Evolutionary conservation across 352 stramenopile genomes (phyloP), one percentile per base, ranked within the genome.

Genomic region (Pythium aristosporum): DNA sequence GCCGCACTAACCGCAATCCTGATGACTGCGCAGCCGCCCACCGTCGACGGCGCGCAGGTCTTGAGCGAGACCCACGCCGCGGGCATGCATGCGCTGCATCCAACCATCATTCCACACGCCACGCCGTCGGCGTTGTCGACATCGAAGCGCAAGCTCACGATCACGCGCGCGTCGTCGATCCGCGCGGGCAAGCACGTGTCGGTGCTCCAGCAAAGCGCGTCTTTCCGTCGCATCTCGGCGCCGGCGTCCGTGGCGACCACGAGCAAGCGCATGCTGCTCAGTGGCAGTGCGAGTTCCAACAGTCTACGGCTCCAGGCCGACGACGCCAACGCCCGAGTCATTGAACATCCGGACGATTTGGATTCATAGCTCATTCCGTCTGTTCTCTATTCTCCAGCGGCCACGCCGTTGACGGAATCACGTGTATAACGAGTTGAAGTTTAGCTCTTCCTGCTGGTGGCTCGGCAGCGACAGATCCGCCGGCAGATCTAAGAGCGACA

Each of bases 41-140:
- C 78, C 0, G 63, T 87, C 0, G 80, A 89, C 28, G 63, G 65
- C 11, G 80, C 80, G 6, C 51, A 80, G 41, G 66, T 68, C 0
- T 53, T 89, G 48, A 87, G 74, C 0, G 77, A 89, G 49, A 77
- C 48, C 1, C 58, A 77, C 46, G 75, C 77, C 36, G 73, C 79
- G 30, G 69, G 65, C 30, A 77, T 82, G 65, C 63, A 81, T 41
- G 67, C 65, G 8, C 44, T 75, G 15, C 75, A 82, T 59, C 64
- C 56, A 12, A 50, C 39, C 7, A 44, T 66, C 50, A 42, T 66
- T 1, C 44, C 23, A 5, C 49, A 32, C 10, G 50, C 50, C 16
- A 30, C 30, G n/a, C n/a, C n/a, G 10, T 32, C 41, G 6, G n/a
- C 39, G 50, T 8, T 15, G 2, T 13, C 49, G 5, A 42, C 20